Evolutionary conservation across 371 early-diverging fungal species (phyloP), one percentile per base, ranked within the genome.

Genomic region (Apophysomyces sp.): DNA sequence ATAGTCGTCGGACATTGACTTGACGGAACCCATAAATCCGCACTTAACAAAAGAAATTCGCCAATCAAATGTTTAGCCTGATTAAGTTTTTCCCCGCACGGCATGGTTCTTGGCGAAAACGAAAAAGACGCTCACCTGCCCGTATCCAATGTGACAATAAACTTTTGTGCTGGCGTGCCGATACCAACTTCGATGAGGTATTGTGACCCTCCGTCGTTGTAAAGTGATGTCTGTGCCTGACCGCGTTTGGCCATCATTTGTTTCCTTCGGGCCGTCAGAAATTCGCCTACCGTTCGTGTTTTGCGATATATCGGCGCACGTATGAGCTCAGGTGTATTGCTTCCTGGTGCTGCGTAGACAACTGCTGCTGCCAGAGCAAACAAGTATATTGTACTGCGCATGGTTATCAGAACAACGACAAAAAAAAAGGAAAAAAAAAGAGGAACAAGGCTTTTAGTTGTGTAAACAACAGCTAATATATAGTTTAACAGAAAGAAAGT

Each of bases 21-120:
- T 4, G 73, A 74, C 16, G 80, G 80, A 26, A 80, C 63, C 80
- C 80, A 80, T 18, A 80, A 59, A 62, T 80, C 80, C 37, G 75
- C 75, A 70, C 80, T 79, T 57, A 13, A 34, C 28, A 40, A 62
- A 41, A 37, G 13, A 9, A 21, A 21, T 18, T 18, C 1, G n/a
- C 49, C 49, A 21, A 44, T 44, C 21, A 21, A 44, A 9, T 6
- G 9, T 44, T 18, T 21, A 44, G 11, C 34, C 34, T 34, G 34
- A 34, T 34, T 44, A 21, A 11, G 21, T 3, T 16, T 44, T 44
- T 44, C 8, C 21, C 49, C 49, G 21, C 21, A 8, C 8, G 2
- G 16, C 24, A 21, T 21, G n/a, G 49, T 44, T 44, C 49, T 44
- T 44, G 49, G 49, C 49, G 21, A 44, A 44, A 21, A 31, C n/a